Evolutionary conservation across 495 filamentous ascomycete genomes (phyloP).

Genomic region (Cairneyella variabilis): DNA sequence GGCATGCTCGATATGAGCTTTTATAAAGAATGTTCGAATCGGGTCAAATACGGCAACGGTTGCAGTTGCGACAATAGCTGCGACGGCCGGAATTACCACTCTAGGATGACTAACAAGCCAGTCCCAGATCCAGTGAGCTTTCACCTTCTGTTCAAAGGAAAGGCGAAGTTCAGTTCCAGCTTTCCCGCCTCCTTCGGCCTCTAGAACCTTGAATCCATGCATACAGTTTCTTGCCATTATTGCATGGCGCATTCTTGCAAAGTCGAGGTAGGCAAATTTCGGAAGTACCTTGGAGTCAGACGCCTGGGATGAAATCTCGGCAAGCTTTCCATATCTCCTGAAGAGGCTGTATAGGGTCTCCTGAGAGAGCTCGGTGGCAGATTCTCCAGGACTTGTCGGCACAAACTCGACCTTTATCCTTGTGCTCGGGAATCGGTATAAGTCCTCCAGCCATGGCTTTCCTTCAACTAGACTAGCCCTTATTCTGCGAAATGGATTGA

Average conservation of each 20-base stretch:
- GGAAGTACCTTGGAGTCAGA: constrained; percentile 80
- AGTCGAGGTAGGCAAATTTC: constrained; percentile 75
- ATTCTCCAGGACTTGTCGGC: constrained; percentile 55
- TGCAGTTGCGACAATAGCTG: constrained; percentile 74
- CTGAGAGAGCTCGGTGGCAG: constrained; percentile 74
- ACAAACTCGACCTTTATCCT: constrained; percentile 82
- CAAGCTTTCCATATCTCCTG: constrained; percentile 81
- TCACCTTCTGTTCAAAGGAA: constrained; percentile 74
- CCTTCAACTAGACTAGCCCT: constrained; percentile 69
- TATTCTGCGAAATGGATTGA: constrained; percentile 74
- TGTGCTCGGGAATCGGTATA: constrained; percentile 74
- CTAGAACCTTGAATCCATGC: constrained; percentile 72
- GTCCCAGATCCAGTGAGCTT: constrained; percentile 73
- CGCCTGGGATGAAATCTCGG: constrained; percentile 73
- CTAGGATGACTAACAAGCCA: constrained; percentile 89
- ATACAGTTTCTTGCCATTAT: constrained; percentile 75
- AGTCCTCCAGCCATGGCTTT: constrained; percentile 91
- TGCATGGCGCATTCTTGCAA: constrained; percentile 61
- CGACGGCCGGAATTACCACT: constrained; percentile 78
- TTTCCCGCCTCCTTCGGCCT: constrained; percentile 65
- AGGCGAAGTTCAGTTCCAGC: constrained; percentile 70
- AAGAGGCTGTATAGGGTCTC: constrained; percentile 87
- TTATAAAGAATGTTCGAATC: constrained; percentile 86
- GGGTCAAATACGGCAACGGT: constrained; percentile 94
- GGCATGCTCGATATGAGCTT: constrained; percentile 73